Base-by-base conservation (phyloP, 2,329 filamentous ascomycete genomes). In the Alternaria arbusti region DNA sequence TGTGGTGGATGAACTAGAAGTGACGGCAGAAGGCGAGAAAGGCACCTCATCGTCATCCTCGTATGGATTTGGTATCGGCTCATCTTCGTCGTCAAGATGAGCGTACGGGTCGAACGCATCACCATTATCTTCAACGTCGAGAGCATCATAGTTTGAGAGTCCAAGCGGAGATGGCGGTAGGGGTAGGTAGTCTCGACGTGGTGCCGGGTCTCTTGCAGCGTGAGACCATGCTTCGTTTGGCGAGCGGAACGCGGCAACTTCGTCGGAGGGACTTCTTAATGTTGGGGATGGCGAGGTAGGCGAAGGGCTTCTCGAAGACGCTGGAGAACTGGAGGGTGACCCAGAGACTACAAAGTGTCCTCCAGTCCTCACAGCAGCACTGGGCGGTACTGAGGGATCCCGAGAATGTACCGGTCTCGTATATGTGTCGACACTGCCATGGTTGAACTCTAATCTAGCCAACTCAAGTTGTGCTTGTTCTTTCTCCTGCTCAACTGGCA, bases 111-210 rank as follows among this genome's bases (percentile, higher is more conserved):
- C 71, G 0, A 69, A 65, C 8, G 70, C 60, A 20, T 75, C 71
- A 20, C 79, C 79, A 44, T n/a, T 17, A 40, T 40, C 36, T 40
- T 82, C 80, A 3, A 73, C 56, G 54, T 83, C 81, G 25, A 83
- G 74, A 10, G 78, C 78, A 59, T 82, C 82, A 66, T 83, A 83
- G 61, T 82, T 82, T n/a, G 77, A 81, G 2, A 82, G 69, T 4
- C 79, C 77, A 10, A 82, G 72, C 2, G 81, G 80, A 2, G 79
- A 81, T 1, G 79, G 78, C 10, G 77, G 75, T 6, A 78, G 65
- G 0, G 80, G 78, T 9, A 76, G 59, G 59, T 79, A 77, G 23
- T 75, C 69, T 54, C 69, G 68, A 4, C 67, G 67, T 1, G 68
- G 66, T 8, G 68, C 46, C 17, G 74, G 71, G 11, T 67, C 59